Conservation (phyloP, 805 yeast species). For the Yamadazyma tumulicola region DNA sequence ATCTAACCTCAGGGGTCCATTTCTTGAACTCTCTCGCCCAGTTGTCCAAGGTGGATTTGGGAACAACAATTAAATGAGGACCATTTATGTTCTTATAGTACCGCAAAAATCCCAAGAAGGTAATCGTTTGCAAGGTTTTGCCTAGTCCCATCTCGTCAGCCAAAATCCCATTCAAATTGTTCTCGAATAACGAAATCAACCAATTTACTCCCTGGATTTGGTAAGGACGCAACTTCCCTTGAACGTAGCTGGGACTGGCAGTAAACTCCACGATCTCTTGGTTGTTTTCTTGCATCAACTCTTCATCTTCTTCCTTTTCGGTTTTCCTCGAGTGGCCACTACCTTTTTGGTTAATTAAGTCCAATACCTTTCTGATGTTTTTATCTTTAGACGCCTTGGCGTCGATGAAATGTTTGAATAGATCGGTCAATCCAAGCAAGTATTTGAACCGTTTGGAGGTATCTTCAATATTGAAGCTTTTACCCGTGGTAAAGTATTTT, state of each 20-base stretch:
- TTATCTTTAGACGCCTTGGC: conserved; percentile 62
- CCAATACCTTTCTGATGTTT: conserved; percentile 49
- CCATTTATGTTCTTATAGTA: conserved; percentile 58
- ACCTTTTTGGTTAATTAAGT: conserved; percentile 25
- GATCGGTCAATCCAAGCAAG: conserved; percentile 58
- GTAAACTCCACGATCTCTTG: conserved; percentile 44
- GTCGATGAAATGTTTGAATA: conserved; percentile 67
- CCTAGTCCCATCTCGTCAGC: conserved; percentile 90
- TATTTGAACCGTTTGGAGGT: conserved; percentile 68
- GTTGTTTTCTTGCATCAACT: conserved; percentile 65
- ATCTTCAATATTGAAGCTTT: conserved; percentile 50
- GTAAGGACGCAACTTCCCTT: conserved; percentile 65
- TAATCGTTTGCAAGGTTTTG: conserved; percentile 75
- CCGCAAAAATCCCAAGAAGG: conserved; percentile 69
- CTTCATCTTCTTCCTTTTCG: conserved; percentile 95
- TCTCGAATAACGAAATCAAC: conserved; percentile 66
- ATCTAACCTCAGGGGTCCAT: conserved; percentile 79
- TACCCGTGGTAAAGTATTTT: conserved; percentile 32
- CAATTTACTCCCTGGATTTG: conserved; percentile 81
- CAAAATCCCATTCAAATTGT: conserved; percentile 67
- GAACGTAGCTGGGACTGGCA: conserved; percentile 49
- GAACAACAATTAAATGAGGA: conserved; percentile 74
- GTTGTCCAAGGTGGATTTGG: conserved; percentile 76
- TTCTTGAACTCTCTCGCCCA: conserved; percentile 74
- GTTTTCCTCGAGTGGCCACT: conserved; percentile 71